A percentile compares a stretch with the other conserved stretches of the same genome.
These are phyloP conservation scores for Hypoxylon sp. DNA, from an alignment of 2,329 filamentous ascomycete species.

Conservation along the genomic window DNA sequence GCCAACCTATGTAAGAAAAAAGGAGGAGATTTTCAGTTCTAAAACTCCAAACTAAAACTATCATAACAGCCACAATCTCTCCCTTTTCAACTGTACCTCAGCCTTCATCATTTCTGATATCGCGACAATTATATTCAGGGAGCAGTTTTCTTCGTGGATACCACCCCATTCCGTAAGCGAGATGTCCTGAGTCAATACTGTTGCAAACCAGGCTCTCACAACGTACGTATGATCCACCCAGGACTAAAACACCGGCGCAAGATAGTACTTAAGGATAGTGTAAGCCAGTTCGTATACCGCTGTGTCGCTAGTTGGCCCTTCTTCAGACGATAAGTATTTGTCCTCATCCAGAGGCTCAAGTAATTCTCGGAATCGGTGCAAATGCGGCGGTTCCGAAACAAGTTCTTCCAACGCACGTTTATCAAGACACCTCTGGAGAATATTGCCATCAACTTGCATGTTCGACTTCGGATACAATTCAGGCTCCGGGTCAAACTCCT, in stretches of 20 bases:
- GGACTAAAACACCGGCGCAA: constrained; percentile 65
- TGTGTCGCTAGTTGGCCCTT: constrained; percentile 45
- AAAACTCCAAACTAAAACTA: neutral
- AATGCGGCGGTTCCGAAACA: constrained; percentile 57
- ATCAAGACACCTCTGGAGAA: constrained; percentile 70
- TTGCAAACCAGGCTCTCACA: constrained; percentile 3
- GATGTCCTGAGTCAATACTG: neutral
- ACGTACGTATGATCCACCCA: constrained; percentile 6
- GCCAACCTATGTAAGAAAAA: constrained; percentile 3
- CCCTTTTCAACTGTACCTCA: neutral
- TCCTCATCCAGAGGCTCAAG: constrained; percentile 67
- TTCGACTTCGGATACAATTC: constrained; percentile 59
- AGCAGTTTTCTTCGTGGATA: constrained; percentile 8
- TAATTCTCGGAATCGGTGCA: constrained; percentile 56
- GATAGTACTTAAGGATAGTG: constrained; percentile 67
- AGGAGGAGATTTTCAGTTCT: neutral
- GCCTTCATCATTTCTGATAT: neutral
- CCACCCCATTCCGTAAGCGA: neutral
- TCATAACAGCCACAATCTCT: neutral
- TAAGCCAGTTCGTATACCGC: constrained; percentile 67
- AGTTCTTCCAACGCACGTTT: constrained; percentile 62
- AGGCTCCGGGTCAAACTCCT: constrained; percentile 57
- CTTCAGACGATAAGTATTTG: constrained; percentile 56
- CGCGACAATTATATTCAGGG: neutral
- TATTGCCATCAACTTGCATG: constrained; percentile 78